Evolutionary conservation across 345 rosid species (phyloP).

Genomic region (Isatis tinctoria): DNA sequence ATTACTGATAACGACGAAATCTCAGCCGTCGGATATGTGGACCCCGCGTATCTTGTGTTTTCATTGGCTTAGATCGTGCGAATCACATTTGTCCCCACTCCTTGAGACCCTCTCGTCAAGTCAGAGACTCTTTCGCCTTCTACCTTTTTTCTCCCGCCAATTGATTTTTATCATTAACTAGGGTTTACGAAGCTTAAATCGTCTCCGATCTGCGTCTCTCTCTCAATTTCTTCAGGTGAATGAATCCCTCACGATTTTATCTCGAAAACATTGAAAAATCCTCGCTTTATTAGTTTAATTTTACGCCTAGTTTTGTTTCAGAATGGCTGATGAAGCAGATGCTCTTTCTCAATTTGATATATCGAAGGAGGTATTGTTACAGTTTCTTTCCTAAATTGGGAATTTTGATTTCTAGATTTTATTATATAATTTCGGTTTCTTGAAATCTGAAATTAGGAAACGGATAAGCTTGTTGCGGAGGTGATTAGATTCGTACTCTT

Average conservation of each 20-base stretch:
- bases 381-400: not conserved
- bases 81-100: slow-evolving; percentile 3
- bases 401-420: not conserved
- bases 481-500: slow-evolving; percentile 75
- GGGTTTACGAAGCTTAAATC: slow-evolving; percentile 1
- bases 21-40: slow-evolving; percentile 25
- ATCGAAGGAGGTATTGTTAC: slow-evolving; percentile 54
- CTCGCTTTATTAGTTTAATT: not conserved
- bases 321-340: slow-evolving; percentile 50
- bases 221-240: not conserved
- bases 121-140: not conserved
- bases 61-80: slow-evolving; percentile 16
- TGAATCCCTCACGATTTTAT: not conserved
- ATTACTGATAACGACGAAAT: slow-evolving; percentile 3
- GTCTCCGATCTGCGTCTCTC: not conserved
- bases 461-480: slow-evolving; percentile 90
- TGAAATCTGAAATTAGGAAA: slow-evolving; percentile 41
- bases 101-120: not conserved
- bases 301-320: not conserved
- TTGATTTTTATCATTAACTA: not conserved
- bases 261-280: not conserved
- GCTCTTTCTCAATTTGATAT: slow-evolving; percentile 57
- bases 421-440: not conserved
- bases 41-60: not conserved
- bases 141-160: slow-evolving; percentile 5